phyloP scores from a whole-genome alignment of 2,329 filamentous ascomycete species.

The Lachnellula hyalina region DNA sequence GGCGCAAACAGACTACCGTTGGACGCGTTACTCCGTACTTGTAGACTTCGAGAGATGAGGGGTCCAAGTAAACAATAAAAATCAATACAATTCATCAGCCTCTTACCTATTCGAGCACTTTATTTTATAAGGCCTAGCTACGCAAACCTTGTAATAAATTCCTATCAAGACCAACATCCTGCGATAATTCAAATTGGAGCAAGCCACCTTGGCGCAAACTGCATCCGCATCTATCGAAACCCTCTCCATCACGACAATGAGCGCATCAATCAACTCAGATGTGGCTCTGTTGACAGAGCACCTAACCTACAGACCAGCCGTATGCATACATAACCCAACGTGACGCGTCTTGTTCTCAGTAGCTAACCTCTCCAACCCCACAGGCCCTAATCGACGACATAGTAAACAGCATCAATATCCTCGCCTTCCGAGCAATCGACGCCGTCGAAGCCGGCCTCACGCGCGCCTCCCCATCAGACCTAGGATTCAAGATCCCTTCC shows the following conservation, averaged over 20 bases:
- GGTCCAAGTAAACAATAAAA: not conserved
- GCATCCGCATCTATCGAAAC: not conserved
- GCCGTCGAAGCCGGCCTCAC: conserved; percentile 80
- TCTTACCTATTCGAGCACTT: not conserved
- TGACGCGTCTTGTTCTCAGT: not conserved
- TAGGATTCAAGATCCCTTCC: conserved; percentile 67
- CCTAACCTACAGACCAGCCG: conserved; percentile 87
- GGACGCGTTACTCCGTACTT: too few species aligned
- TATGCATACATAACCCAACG: conserved; percentile 41
- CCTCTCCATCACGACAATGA: conserved; percentile 17
- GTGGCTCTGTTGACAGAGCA: conserved; percentile 85
- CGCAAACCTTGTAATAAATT: not conserved
- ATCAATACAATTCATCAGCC: not conserved
- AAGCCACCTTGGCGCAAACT: not conserved
- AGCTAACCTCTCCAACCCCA: not conserved
- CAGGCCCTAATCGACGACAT: conserved; percentile 95
- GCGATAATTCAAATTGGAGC: not conserved
- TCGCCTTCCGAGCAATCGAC: conserved; percentile 84
- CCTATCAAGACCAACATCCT: not conserved
- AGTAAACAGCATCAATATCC: conserved; percentile 92
- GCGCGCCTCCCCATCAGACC: conserved; percentile 62
- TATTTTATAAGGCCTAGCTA: not conserved
- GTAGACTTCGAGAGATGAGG: not conserved
- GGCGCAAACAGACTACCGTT: too few species aligned
- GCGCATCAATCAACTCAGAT: conserved; percentile 24